A percentile compares a stretch with the other conserved stretches of the same genome.
Conservation (phyloP, 106 monocot genomes). For the Cymbidium sinense region DNA sequence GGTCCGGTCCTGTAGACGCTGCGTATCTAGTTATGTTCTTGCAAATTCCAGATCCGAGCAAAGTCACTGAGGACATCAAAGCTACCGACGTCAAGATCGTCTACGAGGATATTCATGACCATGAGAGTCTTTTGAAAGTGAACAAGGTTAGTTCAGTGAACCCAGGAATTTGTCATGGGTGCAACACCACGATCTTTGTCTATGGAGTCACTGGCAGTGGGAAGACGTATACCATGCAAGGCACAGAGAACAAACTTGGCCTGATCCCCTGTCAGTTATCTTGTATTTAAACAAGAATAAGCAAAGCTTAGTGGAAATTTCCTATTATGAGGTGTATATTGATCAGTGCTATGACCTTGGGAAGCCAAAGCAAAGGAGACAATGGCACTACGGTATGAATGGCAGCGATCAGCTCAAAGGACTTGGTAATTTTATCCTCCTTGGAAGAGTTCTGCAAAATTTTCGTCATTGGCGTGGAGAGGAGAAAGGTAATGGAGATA, state of each 20-base stretch:
- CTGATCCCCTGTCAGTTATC: slow-evolving; percentile 56
- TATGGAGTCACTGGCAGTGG: slow-evolving; percentile 90
- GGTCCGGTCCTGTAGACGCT: too few relatives aligned
- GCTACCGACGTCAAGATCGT: too few relatives aligned
- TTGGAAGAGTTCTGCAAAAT: slow-evolving; percentile 62
- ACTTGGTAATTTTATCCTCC: slow-evolving; percentile 56
- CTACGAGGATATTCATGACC: too few relatives aligned
- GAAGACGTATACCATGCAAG: too few relatives aligned
- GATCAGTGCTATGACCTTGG: slow-evolving; percentile 85
- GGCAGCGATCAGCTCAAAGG: slow-evolving; percentile 77
- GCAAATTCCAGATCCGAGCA: too few relatives aligned
- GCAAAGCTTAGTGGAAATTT: slow-evolving; percentile 41
- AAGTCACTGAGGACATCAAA: too few relatives aligned
- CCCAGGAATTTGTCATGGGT: slow-evolving; percentile 56
- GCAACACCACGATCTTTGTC: slow-evolving; percentile 66
- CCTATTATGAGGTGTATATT: slow-evolving; percentile 86
- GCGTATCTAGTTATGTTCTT: too few relatives aligned
- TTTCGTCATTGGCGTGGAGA: slow-evolving; percentile 54
- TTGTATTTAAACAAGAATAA: slow-evolving; percentile 25
- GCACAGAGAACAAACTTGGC: slow-evolving; percentile 54
- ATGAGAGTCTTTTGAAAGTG: too few relatives aligned
- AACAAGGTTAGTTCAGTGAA: slow-evolving; percentile 53
- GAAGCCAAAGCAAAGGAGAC: slow-evolving; percentile 86
- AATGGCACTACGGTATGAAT: slow-evolving; percentile 63
- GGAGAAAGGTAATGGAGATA: slow-evolving; percentile 97